Percentiles rank a stretch among this genome's conserved stretches.
These are phyloP conservation scores for Alternaria incomplexa DNA, from an alignment of 2,329 filamentous ascomycete genomes.

Conservation along the genomic window DNA sequence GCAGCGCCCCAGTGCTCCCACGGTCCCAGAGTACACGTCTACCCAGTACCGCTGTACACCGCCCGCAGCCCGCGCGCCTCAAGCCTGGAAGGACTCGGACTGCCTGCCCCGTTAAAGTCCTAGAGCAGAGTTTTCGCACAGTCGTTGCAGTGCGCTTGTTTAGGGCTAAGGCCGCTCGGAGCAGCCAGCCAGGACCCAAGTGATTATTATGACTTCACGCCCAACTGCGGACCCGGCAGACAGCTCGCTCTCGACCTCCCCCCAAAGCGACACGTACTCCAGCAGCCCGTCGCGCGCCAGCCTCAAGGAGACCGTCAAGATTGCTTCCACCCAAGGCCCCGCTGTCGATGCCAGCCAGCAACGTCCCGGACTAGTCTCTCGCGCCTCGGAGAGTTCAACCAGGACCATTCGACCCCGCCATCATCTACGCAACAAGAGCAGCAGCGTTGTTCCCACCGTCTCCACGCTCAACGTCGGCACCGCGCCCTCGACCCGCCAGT, in stretches of 20 bases:
- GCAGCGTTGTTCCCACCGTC: conserved; percentile 54
- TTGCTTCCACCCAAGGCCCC: conserved; percentile 21
- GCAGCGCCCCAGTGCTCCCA: conserved; percentile 15
- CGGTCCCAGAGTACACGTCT: conserved; percentile 24
- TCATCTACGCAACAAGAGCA: conserved; percentile 47
- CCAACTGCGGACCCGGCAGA: conserved; percentile 29
- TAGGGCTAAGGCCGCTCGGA: conserved; percentile 41
- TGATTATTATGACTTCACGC: conserved; percentile 46
- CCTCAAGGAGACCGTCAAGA: conserved; percentile 23
- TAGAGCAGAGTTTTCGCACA: conserved; percentile 44
- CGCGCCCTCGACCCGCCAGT: conserved; percentile 35
- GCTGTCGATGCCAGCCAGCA: conserved; percentile 37
- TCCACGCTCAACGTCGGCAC: conserved; percentile 44
- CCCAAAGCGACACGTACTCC: conserved; percentile 14
- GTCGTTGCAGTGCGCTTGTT: conserved; percentile 37
- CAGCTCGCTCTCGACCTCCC: conserved; percentile 20
- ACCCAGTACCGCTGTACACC: conserved; percentile 32
- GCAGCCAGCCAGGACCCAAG: conserved; percentile 33
- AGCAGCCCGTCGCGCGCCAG: conserved; percentile 23
- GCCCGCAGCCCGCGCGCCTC: conserved; percentile 34
- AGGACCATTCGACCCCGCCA: conserved; percentile 39
- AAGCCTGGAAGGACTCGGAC: conserved; percentile 32
- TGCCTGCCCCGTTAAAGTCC: conserved; percentile 40
- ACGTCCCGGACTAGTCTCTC: conserved; percentile 42
- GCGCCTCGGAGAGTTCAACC: conserved; percentile 37